Evolutionary conservation across 352 stramenopile genomes (phyloP).

Genomic region (Pythium insidiosum): DNA sequence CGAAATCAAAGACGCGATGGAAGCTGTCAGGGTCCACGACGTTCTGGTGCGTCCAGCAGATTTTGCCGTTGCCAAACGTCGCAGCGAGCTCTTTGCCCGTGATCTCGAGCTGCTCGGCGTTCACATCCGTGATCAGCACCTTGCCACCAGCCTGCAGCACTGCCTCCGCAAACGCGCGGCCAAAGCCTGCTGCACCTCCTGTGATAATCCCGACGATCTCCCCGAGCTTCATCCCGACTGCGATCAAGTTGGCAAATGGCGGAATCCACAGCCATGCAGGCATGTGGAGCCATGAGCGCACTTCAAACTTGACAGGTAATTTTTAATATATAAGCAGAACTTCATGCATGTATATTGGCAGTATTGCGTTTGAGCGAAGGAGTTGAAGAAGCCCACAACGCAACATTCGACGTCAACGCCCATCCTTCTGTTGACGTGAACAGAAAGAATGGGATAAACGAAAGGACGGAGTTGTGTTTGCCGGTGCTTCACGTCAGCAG

Average conservation of each 20-base stretch:
- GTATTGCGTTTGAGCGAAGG: not conserved
- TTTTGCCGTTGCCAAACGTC: slow-evolving; percentile 37
- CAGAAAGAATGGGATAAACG: no score
- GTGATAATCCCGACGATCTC: slow-evolving; percentile 64
- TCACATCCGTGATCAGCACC: slow-evolving; percentile 72
- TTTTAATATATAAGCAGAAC: not conserved
- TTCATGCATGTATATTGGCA: not conserved
- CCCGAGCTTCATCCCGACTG: slow-evolving; percentile 46
- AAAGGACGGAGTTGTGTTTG: no score
- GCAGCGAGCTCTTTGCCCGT: slow-evolving; percentile 48
- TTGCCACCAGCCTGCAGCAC: slow-evolving; percentile 43
- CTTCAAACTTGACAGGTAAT: no score
- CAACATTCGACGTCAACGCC: not conserved
- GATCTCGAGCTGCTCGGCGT: slow-evolving; percentile 45
- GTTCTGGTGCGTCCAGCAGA: slow-evolving; percentile 63
- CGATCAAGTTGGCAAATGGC: slow-evolving; percentile 5
- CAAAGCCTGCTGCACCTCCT: slow-evolving; percentile 56
- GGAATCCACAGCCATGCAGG: not conserved
- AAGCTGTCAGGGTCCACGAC: slow-evolving; percentile 64
- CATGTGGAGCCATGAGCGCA: not conserved
- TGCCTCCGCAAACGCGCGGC: slow-evolving; percentile 47
- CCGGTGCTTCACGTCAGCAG: no score
- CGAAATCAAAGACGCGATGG: slow-evolving; percentile 45
- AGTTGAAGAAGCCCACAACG: slow-evolving; percentile 1
- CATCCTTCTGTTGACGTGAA: slow-evolving; percentile 4